Conservation (phyloP, 805 yeast species). For the Ascoidea tarda region DNA sequence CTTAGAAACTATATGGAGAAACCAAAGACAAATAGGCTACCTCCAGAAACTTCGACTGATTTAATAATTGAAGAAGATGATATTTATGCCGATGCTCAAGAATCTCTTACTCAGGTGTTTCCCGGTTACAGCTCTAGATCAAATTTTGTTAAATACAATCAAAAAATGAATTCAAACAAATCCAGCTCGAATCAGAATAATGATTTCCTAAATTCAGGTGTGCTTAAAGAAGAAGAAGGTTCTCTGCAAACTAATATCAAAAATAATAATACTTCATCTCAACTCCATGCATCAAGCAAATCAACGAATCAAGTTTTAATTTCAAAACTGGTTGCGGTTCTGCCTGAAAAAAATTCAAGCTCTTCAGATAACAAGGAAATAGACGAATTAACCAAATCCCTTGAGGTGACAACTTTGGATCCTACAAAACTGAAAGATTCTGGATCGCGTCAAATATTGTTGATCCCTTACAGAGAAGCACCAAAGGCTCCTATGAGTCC, state of each 20-base stretch:
- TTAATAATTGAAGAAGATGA: neutral
- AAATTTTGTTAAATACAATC: too few species aligned
- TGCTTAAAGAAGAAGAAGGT: neutral
- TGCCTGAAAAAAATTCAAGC: slow-evolving; percentile 4
- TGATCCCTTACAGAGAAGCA: slow-evolving; percentile 11
- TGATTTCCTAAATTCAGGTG: neutral
- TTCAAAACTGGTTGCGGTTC: neutral
- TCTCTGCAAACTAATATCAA: neutral
- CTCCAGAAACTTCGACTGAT: neutral
- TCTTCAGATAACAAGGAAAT: slow-evolving; percentile 13
- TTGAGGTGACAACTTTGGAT: slow-evolving; percentile 1
- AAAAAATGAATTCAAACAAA: neutral
- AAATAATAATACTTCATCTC: neutral
- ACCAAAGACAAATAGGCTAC: neutral
- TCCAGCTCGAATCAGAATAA: neutral
- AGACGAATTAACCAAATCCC: slow-evolving; percentile 8
- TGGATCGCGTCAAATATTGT: neutral
- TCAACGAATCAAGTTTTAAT: neutral
- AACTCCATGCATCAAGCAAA: neutral
- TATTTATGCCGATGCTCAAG: neutral
- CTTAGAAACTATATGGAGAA: too few species aligned
- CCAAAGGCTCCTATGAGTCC: slow-evolving; percentile 5
- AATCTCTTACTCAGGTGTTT: neutral
- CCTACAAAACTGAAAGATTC: slow-evolving; percentile 1
- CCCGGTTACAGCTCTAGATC: too few species aligned